A percentile compares a stretch with the other conserved stretches of the same genome.
Evolutionary conservation across 768 basidiomycete species (phyloP).

Genomic region (Dacryopinax primogenitus): DNA sequence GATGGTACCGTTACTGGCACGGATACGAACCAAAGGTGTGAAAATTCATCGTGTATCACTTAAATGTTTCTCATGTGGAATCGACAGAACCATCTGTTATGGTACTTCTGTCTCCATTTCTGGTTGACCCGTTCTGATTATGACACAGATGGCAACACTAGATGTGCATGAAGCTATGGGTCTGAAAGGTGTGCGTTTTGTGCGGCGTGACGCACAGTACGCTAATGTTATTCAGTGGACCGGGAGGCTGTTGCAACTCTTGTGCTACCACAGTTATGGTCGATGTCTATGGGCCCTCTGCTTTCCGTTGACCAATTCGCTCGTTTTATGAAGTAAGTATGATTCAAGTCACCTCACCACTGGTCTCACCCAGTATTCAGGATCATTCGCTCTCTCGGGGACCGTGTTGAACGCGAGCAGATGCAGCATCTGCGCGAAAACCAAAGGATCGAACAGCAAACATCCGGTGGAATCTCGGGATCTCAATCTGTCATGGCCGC

Average conservation of each 20-base stretch:
- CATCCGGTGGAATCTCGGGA: conserved; percentile 17
- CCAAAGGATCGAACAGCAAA: conserved; percentile 74
- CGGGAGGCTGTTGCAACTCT: conserved; percentile 82
- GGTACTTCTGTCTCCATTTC: conserved; percentile 32
- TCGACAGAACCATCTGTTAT: conserved; percentile 73
- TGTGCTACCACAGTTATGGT: conserved; percentile 84
- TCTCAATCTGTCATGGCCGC: conserved; percentile 27
- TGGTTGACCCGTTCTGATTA: conserved; percentile 16
- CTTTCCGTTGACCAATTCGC: conserved; percentile 58
- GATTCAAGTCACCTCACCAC: neutral
- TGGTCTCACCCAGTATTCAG: conserved; percentile 18
- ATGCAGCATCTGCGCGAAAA: conserved; percentile 85
- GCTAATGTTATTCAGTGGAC: conserved; percentile 38
- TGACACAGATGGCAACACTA: conserved; percentile 63
- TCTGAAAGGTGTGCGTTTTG: conserved; percentile 36
- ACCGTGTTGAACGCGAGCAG: conserved; percentile 87
- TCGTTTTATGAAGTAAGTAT: conserved; percentile 65
- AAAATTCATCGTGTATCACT: neutral
- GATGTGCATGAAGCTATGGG: conserved; percentile 95
- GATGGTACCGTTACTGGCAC: conserved; percentile 83
- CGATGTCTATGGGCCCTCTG: conserved; percentile 88
- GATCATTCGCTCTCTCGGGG: conserved; percentile 35
- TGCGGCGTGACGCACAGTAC: neutral
- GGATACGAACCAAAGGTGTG: conserved; percentile 71
- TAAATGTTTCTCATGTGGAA: neutral